Conservation (phyloP, 139 green algal species). For the Chlorella sp. region DNA sequence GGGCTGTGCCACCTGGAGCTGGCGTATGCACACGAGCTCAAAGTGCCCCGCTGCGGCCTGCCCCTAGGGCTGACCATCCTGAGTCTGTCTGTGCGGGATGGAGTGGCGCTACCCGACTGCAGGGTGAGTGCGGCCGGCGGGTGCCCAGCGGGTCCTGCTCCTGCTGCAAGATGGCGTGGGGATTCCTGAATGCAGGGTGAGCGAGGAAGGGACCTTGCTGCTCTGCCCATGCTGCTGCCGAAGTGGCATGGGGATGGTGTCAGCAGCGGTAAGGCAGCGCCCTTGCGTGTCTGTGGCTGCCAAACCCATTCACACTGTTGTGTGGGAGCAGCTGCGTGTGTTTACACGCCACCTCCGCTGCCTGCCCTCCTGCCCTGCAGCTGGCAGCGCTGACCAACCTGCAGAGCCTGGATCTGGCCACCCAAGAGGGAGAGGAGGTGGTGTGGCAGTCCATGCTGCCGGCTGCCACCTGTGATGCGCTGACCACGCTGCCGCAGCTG, state of each 20-base stretch:
- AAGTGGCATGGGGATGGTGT: no score
- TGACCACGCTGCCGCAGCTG: background rate
- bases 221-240: no score
- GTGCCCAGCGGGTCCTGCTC: background rate
- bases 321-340: no score
- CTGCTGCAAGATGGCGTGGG: no score
- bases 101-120: background rate
- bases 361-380: background rate
- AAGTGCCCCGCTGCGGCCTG: background rate
- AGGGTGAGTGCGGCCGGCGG: background rate
- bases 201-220: no score
- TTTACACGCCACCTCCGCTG: background rate
- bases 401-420: background rate
- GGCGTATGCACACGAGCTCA: background rate
- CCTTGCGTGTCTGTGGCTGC: background rate
- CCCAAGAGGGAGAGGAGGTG: no score
- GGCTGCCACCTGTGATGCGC: background rate
- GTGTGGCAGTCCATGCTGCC: background rate
- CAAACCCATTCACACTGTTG: background rate
- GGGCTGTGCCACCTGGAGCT: background rate
- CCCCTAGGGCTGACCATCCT: background rate
- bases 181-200: no score
- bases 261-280: no score
- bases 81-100: background rate
- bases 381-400: background rate